Evolutionary conservation across 2,329 filamentous ascomycete species (phyloP).

Genomic region (Penicillium brevicompactum): DNA sequence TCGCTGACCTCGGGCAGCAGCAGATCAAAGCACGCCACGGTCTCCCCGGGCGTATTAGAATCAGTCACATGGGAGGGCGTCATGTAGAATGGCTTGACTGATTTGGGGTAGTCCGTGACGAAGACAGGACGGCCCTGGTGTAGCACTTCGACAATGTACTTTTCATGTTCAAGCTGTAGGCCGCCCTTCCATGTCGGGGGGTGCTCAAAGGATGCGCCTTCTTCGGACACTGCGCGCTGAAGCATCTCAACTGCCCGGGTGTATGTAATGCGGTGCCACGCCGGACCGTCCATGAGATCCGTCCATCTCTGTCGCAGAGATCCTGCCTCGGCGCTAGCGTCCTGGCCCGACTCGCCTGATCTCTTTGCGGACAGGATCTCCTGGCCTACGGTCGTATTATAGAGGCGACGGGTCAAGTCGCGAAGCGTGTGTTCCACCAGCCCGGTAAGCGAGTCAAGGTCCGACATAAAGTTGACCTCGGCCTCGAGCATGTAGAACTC

Average conservation of each 20-base stretch:
- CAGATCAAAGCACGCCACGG: constrained; percentile 88
- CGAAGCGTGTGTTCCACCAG: constrained; percentile 79
- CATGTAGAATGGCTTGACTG: constrained; percentile 94
- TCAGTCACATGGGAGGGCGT: constrained; percentile 49
- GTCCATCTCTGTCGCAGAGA: constrained; percentile 71
- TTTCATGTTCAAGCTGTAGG: constrained; percentile 90
- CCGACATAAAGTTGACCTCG: constrained; percentile 77
- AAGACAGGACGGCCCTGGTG: constrained; percentile 74
- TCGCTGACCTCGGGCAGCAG: constrained; percentile 84
- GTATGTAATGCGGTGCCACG: constrained; percentile 84
- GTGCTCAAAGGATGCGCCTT: constrained; percentile 63
- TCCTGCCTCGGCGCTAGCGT: constrained; percentile 28
- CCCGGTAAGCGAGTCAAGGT: constrained; percentile 72
- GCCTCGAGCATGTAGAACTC: constrained; percentile 99
- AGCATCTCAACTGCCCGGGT: constrained; percentile 73
- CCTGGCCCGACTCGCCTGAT: constrained; percentile 47
- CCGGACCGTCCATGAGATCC: constrained; percentile 56
- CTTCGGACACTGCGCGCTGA: constrained; percentile 56
- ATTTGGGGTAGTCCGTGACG: constrained; percentile 87
- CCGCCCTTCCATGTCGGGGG: constrained; percentile 71
- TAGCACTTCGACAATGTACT: constrained; percentile 72
- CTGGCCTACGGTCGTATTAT: constrained; percentile 53
- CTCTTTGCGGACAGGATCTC: constrained; percentile 57
- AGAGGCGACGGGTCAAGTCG: constrained; percentile 53
- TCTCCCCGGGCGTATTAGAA: constrained; percentile 40